A percentile compares a stretch with the other conserved stretches of the same genome.
Evolutionary conservation across 768 basidiomycete genomes (phyloP).

Genomic region (Rubroboletus pulcherrimus): DNA sequence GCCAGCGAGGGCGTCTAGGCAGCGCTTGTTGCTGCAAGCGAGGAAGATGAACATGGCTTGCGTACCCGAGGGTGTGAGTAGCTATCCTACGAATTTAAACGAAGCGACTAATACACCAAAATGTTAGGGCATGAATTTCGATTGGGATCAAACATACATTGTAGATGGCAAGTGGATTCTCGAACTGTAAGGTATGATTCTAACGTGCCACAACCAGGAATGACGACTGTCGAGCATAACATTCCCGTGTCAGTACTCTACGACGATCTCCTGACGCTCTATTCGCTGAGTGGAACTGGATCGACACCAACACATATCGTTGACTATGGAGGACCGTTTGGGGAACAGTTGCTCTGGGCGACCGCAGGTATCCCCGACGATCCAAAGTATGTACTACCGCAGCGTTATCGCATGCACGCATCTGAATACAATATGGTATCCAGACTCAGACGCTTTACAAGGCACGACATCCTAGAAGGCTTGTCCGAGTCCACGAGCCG

Average conservation of each 20-base stretch:
- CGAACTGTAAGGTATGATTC: not conserved
- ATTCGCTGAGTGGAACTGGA: conserved; percentile 64
- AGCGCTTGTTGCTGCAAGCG: conserved; percentile 59
- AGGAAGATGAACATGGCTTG: conserved; percentile 64
- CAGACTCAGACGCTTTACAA: conserved; percentile 60
- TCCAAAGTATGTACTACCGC: conserved; percentile 47
- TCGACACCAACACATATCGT: conserved; percentile 74
- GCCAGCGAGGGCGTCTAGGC: conserved; percentile 65
- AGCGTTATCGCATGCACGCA: not conserved
- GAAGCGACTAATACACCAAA: not conserved
- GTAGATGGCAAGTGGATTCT: conserved; percentile 55
- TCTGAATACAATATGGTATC: not conserved
- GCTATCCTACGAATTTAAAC: not conserved
- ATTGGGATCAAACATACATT: conserved; percentile 78
- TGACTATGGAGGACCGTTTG: conserved; percentile 69
- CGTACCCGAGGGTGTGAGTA: conserved; percentile 61
- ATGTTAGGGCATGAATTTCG: conserved; percentile 63
- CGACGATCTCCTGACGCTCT: conserved; percentile 63
- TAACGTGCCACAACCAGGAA: conserved; percentile 39
- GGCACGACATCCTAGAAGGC: conserved; percentile 60
- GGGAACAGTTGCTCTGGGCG: conserved; percentile 70
- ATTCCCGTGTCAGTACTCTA: conserved; percentile 62
- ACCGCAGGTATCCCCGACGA: conserved; percentile 61
- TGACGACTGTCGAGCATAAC: conserved; percentile 74
- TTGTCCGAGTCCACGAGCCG: conserved; percentile 59